Evolutionary conservation across 768 basidiomycete genomes (phyloP).

Genomic region (Leccinum longicurvipes): DNA sequence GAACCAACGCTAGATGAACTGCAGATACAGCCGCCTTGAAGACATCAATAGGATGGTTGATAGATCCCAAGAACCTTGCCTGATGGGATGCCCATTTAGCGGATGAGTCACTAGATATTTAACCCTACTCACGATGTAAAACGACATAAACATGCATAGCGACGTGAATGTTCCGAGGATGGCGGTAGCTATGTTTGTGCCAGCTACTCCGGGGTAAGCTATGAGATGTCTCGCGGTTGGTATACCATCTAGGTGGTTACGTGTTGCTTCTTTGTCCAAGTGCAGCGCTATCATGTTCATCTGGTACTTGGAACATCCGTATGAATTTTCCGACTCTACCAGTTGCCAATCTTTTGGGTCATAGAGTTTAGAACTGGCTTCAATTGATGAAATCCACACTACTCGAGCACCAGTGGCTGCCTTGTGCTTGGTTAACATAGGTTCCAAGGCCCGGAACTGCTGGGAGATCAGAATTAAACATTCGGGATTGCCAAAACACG

Average conservation of each 20-base stretch:
- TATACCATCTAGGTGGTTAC: conserved; percentile 16
- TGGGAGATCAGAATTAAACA: conserved; percentile 2
- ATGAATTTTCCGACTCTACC: conserved; percentile 55
- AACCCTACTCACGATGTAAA: conserved; percentile 57
- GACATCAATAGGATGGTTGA: conserved; percentile 57
- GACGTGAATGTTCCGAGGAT: conserved; percentile 46
- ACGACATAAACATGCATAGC: conserved; percentile 47
- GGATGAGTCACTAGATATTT: not conserved
- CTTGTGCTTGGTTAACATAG: conserved; percentile 45
- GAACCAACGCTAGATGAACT: conserved; percentile 64
- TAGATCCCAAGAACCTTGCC: conserved; percentile 69
- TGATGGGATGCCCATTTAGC: conserved; percentile 27
- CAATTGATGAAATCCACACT: conserved; percentile 77
- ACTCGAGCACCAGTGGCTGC: conserved; percentile 51
- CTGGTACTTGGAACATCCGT: conserved; percentile 74
- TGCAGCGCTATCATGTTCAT: conserved; percentile 61
- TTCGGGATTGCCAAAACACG: conserved; percentile 25
- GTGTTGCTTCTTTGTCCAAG: conserved; percentile 47
- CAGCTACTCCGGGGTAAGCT: conserved; percentile 67
- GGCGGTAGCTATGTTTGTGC: conserved; percentile 55
- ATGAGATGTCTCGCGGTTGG: conserved; percentile 47
- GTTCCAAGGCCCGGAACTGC: conserved; percentile 63
- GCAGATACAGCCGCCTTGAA: conserved; percentile 66
- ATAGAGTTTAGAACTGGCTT: conserved; percentile 52
- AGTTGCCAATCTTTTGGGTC: conserved; percentile 73